Conservation (phyloP, 2,329 filamentous ascomycete genomes). For the Boeremia lycopersici region DNA sequence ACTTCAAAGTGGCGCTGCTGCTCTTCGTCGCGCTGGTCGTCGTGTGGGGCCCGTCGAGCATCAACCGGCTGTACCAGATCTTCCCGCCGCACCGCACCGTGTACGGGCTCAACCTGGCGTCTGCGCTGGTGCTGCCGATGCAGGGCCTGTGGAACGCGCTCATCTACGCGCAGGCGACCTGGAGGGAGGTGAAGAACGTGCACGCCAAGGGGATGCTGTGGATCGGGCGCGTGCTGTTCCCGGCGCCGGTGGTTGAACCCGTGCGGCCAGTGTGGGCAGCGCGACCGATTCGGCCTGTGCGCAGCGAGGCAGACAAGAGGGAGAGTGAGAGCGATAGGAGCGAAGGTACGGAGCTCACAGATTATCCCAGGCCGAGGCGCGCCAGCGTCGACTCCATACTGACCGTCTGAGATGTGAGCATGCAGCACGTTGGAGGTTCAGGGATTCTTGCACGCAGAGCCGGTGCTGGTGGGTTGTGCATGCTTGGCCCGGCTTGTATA, state of each 20-base stretch:
- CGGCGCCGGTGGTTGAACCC: neutral
- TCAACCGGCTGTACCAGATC: slow-evolving; percentile 76
- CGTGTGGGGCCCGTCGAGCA: slow-evolving; percentile 68
- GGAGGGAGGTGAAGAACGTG: slow-evolving; percentile 35
- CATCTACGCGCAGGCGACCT: slow-evolving; percentile 65
- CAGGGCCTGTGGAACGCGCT: slow-evolving; percentile 86
- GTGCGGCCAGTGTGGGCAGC: no score
- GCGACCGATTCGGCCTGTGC: no score
- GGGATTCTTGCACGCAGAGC: no score
- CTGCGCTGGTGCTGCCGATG: slow-evolving; percentile 75
- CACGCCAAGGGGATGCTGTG: slow-evolving; percentile 12
- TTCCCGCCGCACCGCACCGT: slow-evolving; percentile 56
- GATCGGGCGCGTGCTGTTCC: neutral
- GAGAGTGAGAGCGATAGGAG: no score
- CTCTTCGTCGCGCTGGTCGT: slow-evolving; percentile 75
- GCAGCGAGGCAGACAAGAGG: no score
- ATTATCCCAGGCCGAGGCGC: no score
- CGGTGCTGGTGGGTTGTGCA: no score
- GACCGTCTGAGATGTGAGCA: no score
- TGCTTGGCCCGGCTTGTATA: no score
- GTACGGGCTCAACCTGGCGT: slow-evolving; percentile 69
- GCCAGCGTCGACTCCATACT: no score
- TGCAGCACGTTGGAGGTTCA: no score
- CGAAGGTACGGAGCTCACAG: no score
- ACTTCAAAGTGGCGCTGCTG: slow-evolving; percentile 71